Percentiles rank a stretch among this genome's conserved stretches.
These are phyloP conservation scores for Phaeophleospora eucalypticola DNA, from an alignment of 2,329 filamentous ascomycete genomes.

Conservation along the genomic window DNA sequence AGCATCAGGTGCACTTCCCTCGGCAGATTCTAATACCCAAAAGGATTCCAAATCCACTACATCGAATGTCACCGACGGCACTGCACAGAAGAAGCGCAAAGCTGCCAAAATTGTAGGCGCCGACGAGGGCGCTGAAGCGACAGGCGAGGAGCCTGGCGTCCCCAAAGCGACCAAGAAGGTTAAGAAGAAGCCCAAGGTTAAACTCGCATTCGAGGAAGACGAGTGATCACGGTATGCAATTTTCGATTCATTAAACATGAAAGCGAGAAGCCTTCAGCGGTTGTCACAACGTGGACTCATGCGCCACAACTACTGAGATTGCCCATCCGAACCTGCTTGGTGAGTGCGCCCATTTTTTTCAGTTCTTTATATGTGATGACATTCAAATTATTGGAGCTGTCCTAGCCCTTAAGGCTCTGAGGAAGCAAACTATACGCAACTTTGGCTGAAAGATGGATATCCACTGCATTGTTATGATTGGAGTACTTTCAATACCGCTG, in stretches of 20 bases:
- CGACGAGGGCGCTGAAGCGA: conserved; percentile 23
- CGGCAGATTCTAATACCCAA: conserved; percentile 2
- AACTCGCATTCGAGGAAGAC: conserved; percentile 34
- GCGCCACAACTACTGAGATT: too few relatives aligned
- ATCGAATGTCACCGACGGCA: conserved; percentile 21
- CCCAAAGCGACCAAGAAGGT: conserved; percentile 27
- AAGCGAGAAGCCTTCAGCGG: too few relatives aligned
- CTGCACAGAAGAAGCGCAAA: conserved; percentile 35
- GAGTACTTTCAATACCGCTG: too few relatives aligned
- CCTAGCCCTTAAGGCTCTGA: conserved; percentile 21
- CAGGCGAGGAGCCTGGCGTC: conserved; percentile 7
- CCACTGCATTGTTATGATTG: too few relatives aligned
- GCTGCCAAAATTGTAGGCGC: conserved; percentile 33
- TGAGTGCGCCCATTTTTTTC: background rate
- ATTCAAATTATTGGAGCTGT: conserved; percentile 31
- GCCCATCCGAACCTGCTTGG: background rate
- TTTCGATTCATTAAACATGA: too few relatives aligned
- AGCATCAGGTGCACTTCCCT: conserved; percentile 24
- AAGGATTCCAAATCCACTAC: conserved; percentile 8
- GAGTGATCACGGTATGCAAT: conserved; percentile 24
- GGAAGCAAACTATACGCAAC: conserved; percentile 27
- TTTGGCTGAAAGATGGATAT: conserved; percentile 2
- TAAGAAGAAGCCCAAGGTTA: conserved; percentile 35
- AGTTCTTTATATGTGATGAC: conserved; percentile 13
- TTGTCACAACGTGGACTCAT: too few relatives aligned